Percentiles rank a stretch among this genome's conserved stretches.
Evolutionary conservation across 1,284 basidiomycete genomes (phyloP).

Genomic region (Lentinula novae-zelandiae): DNA sequence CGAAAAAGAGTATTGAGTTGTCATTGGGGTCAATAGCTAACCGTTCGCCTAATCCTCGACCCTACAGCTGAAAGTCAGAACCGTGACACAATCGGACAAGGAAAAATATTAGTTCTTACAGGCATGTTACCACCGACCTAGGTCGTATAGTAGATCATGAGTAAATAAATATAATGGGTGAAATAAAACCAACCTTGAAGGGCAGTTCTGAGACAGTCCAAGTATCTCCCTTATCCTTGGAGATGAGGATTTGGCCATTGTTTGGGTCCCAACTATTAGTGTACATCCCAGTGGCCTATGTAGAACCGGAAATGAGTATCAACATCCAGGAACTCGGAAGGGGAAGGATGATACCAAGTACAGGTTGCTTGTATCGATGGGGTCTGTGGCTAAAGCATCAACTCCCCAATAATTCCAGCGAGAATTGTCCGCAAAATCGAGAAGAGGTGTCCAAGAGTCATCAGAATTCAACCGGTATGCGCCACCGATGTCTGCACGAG

Average conservation of each 20-base stretch:
- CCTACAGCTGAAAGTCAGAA: neutral
- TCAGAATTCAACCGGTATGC: slow-evolving; percentile 60
- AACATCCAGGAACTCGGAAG: neutral
- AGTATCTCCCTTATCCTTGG: slow-evolving; percentile 51
- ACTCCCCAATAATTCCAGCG: slow-evolving; percentile 65
- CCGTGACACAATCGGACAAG: neutral
- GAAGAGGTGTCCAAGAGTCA: slow-evolving; percentile 56
- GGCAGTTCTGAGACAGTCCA: slow-evolving; percentile 49
- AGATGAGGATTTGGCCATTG: slow-evolving; percentile 62
- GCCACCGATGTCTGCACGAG: slow-evolving; percentile 65
- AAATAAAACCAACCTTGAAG: slow-evolving; percentile 51
- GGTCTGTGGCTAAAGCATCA: slow-evolving; percentile 62
- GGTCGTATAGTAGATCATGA: too few species aligned
- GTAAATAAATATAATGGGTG: neutral
- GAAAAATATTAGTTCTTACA: neutral
- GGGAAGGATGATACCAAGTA: slow-evolving; percentile 38
- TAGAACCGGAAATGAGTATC: neutral
- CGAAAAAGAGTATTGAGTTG: slow-evolving; percentile 29
- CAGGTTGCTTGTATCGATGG: slow-evolving; percentile 46
- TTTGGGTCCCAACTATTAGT: slow-evolving; percentile 66
- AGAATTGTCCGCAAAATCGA: slow-evolving; percentile 45
- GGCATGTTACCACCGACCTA: neutral
- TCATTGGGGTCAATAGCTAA: slow-evolving; percentile 59
- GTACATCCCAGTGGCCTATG: slow-evolving; percentile 59
- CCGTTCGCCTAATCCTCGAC: slow-evolving; percentile 34